Evolutionary conservation across 1,284 basidiomycete genomes (phyloP), one percentile per base, ranked within the genome.

Genomic region (Takashimella tepidaria): DNA sequence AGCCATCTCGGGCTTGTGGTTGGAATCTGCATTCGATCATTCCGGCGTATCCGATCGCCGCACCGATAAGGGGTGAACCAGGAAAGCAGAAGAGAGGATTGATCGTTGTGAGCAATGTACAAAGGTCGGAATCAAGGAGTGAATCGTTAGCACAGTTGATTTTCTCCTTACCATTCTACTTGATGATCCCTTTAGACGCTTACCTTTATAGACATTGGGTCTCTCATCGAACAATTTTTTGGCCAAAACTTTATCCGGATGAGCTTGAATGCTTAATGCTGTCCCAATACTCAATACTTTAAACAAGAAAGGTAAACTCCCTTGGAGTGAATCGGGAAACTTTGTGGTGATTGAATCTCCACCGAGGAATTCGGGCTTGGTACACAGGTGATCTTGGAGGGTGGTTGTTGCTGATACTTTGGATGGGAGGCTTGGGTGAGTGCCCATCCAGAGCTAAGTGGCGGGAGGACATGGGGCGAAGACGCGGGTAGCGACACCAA

Each of bases 361-460:
- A 45, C 95, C 83, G 58, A 75, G 68, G 13, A 89, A 80, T 46
- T 82, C 77, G 20, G 86, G 85, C 69, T 89, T 79, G 1, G 78
- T 73, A 21, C 81, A 77, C 59, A 97, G 80, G 68, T 87, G 74
- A 16, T 82, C 76, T 1, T 83, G 81, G 42, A 92, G 83, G 45
- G 66, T 73, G 57, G 69, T 66, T 11, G 76, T 75, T 22, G 80
- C 75, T 3, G 76, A 76, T 22, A 89, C 76, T 45, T 78, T 82
- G 2, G 92, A 92, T 0, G 95, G 95, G 10, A 91, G 83, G 22
- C 82, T 89, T 1, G 89, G 82, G 69, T 98, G 96, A 0, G 96
- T 98, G 16, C 96, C 96, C 95, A 98, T 98, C 96, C 96, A 99
- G 44, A 96, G 78, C 90, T 95, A 57, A 6, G 20, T 2, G 13